phyloP scores from a whole-genome alignment of 768 basidiomycete genomes.

The Leccinum incarnatum region DNA sequence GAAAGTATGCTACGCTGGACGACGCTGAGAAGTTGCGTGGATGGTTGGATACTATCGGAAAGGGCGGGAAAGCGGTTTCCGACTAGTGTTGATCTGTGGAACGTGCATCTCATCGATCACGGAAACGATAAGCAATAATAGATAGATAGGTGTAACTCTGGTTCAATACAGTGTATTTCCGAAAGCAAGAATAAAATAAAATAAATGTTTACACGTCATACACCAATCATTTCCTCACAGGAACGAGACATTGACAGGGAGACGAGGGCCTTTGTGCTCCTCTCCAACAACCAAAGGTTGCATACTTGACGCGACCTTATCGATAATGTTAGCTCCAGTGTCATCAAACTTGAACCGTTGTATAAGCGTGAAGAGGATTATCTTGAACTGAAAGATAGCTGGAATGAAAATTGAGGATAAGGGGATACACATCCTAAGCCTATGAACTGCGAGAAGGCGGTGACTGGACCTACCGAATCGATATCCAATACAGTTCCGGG shows the following conservation, averaged over 20 bases:
- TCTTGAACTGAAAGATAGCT: constrained; percentile 8
- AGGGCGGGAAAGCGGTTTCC: neutral
- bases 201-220: neutral
- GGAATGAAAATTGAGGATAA: too few species aligned
- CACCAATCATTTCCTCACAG: neutral
- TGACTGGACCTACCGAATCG: neutral
- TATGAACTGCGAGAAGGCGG: neutral
- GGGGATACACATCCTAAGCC: neutral
- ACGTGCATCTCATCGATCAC: neutral
- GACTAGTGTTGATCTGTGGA: neutral
- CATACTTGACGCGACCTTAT: constrained; percentile 6
- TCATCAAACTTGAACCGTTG: constrained; percentile 4
- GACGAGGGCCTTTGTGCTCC: constrained; percentile 2
- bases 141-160: neutral
- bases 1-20: constrained; percentile 5
- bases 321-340: neutral
- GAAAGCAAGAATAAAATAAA: neutral
- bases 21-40: constrained; percentile 9
- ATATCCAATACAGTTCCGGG: constrained; percentile 7
- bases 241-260: neutral
- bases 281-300: constrained; percentile 8
- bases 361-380: constrained; percentile 2
- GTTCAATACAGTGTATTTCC: neutral
- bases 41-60: neutral
- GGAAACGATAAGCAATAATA: neutral